These are phyloP conservation scores for Hypoxylon fragiforme DNA, from an alignment of 495 filamentous ascomycete genomes.

Conservation along the genomic window DNA sequence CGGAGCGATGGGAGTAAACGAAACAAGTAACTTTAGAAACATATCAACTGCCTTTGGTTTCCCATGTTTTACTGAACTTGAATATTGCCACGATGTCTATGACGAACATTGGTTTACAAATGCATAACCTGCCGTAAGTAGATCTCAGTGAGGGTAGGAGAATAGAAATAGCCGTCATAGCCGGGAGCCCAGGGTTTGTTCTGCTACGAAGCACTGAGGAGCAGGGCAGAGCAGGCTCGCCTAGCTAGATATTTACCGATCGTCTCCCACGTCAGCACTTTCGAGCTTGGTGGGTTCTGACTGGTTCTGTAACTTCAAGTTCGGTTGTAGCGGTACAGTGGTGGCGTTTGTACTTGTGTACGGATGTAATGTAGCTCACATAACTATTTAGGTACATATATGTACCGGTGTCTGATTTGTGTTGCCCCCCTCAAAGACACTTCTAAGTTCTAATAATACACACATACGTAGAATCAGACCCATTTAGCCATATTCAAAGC, in stretches of 20 bases:
- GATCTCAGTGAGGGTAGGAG: too few relatives aligned
- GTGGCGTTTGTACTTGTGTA: constrained; percentile 21
- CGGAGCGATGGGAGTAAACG: constrained; percentile 31
- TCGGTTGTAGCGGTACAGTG: constrained; percentile 10
- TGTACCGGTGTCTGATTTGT: constrained; percentile 1
- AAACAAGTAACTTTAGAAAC: constrained; percentile 24
- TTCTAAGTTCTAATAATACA: constrained; percentile 25
- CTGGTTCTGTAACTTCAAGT: constrained; percentile 20
- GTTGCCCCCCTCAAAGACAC: background rate
- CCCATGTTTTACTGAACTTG: constrained; percentile 1
- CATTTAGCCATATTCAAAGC: constrained; percentile 21
- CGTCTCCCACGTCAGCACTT: constrained; percentile 27
- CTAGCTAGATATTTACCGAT: constrained; percentile 18
- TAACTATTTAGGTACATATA: constrained; percentile 1
- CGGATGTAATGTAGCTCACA: constrained; percentile 11
- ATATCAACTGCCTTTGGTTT: constrained; percentile 3
- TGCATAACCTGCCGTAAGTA: too few relatives aligned
- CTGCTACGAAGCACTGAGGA: background rate
- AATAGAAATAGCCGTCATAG: too few relatives aligned
- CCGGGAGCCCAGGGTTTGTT: too few relatives aligned
- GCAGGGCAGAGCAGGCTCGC: constrained; percentile 1
- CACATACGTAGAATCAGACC: constrained; percentile 3
- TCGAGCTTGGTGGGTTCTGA: constrained; percentile 19
- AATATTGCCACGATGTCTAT: constrained; percentile 15
- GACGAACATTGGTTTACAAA: too few relatives aligned